Evolutionary conservation across 2,329 filamentous ascomycete genomes (phyloP).

Genomic region (Ceratocystis colombiana): DNA sequence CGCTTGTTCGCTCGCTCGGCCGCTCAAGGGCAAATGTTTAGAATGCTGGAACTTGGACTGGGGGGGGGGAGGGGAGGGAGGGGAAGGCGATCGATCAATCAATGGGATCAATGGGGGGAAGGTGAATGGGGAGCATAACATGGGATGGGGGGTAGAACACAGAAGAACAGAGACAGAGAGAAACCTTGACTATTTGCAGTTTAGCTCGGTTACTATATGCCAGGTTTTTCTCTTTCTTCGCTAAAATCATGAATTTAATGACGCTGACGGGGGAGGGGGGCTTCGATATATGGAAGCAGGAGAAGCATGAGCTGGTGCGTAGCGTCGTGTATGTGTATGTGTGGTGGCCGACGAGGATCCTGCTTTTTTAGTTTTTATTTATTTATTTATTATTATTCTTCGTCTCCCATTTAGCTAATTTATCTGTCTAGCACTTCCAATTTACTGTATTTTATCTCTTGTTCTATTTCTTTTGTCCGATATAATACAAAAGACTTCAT

Average conservation of each 20-base stretch:
- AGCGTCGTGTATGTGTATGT: neutral
- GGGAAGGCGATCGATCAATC: neutral
- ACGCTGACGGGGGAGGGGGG: neutral
- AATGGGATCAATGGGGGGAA: neutral
- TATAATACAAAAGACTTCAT: conserved; percentile 9
- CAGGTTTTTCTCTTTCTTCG: neutral
- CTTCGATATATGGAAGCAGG: neutral
- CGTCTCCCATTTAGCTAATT: neutral
- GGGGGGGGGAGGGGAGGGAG: neutral
- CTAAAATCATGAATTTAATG: conserved; percentile 3
- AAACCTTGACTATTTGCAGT: conserved; percentile 2
- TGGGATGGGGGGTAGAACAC: neutral
- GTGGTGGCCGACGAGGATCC: neutral
- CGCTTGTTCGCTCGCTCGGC: conserved; percentile 1
- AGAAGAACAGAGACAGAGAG: neutral
- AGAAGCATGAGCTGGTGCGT: neutral
- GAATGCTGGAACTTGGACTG: no score
- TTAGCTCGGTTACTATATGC: neutral
- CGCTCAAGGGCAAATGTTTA: neutral
- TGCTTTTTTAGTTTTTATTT: neutral
- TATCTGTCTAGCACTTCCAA: neutral
- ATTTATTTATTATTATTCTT: neutral
- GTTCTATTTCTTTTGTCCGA: neutral
- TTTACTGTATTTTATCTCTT: neutral
- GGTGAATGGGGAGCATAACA: neutral